These are phyloP conservation scores for Phytomonas francai DNA, from an alignment of 208 protist species.

Conservation along the genomic window DNA sequence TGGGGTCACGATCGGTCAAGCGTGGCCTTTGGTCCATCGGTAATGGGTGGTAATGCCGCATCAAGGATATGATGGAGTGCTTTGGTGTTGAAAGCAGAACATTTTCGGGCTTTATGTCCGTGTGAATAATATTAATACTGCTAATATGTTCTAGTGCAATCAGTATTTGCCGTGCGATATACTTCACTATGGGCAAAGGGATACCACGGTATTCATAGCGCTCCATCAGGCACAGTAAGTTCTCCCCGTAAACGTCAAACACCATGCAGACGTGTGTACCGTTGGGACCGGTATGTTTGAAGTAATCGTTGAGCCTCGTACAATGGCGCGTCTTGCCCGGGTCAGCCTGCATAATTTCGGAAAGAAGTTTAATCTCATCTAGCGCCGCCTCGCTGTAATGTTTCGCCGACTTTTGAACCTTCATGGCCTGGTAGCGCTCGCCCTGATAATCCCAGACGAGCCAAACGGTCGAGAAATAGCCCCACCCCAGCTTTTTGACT, in stretches of 20 bases:
- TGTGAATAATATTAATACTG: slow-evolving; percentile 94
- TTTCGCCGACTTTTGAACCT: slow-evolving; percentile 73
- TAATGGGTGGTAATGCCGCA: slow-evolving; percentile 72
- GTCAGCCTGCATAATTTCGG: slow-evolving; percentile 77
- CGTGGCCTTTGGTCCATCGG: slow-evolving; percentile 64
- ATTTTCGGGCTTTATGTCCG: slow-evolving; percentile 96
- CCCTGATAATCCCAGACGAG: slow-evolving; percentile 94
- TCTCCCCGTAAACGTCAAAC: slow-evolving; percentile 95
- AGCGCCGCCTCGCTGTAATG: slow-evolving; percentile 78
- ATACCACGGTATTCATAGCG: slow-evolving; percentile 93
- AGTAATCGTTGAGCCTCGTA: slow-evolving; percentile 83
- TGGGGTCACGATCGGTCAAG: slow-evolving; percentile 75
- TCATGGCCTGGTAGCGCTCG: slow-evolving; percentile 83
- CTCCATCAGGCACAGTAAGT: slow-evolving; percentile 95
- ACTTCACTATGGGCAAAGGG: slow-evolving; percentile 91
- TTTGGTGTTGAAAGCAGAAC: slow-evolving; percentile 85
- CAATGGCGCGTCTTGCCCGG: slow-evolving; percentile 59
- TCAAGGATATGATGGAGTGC: slow-evolving; percentile 79
- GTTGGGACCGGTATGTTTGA: slow-evolving; percentile 83
- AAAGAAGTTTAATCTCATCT: slow-evolving; percentile 75
- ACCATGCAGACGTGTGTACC: slow-evolving; percentile 95
- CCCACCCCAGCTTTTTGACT: slow-evolving; percentile 97
- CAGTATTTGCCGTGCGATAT: slow-evolving; percentile 86
- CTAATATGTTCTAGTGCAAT: slow-evolving; percentile 93
- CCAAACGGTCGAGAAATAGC: slow-evolving; percentile 99